Percentiles rank a stretch among this genome's conserved stretches.
phyloP scores from a whole-genome alignment of 495 filamentous ascomycete genomes.

The Aspergillus incahuasiensis region DNA sequence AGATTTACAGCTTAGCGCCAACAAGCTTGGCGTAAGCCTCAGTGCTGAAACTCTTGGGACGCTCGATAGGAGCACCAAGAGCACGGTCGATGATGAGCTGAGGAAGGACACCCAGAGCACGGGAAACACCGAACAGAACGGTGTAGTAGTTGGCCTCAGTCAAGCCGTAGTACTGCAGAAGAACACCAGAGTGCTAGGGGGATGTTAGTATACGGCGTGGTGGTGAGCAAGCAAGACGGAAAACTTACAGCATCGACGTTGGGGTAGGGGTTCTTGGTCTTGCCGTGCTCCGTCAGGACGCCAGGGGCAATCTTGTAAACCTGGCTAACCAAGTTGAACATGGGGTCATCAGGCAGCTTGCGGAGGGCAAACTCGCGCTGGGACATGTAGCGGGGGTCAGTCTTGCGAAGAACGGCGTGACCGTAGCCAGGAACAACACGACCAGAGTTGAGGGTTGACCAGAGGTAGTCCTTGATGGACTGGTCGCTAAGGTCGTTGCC shows the following conservation, averaged over 20 bases:
- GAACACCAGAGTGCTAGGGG: slow-evolving; percentile 81
- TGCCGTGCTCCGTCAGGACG: slow-evolving; percentile 97
- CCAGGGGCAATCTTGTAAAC: slow-evolving; percentile 99
- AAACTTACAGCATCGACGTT: slow-evolving; percentile 62
- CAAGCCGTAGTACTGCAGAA: slow-evolving; percentile 98
- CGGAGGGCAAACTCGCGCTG: slow-evolving; percentile 93
- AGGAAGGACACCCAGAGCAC: slow-evolving; percentile 94
- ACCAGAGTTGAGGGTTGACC: slow-evolving; percentile 91
- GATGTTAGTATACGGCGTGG: slow-evolving; percentile 18
- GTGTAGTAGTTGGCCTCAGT: slow-evolving; percentile 99
- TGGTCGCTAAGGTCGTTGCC: slow-evolving; percentile 93
- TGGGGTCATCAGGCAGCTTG: slow-evolving; percentile 89
- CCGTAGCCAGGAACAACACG: slow-evolving; percentile 97
- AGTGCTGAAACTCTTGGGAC: slow-evolving; percentile 96
- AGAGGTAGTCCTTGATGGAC: slow-evolving; percentile 95
- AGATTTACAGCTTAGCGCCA: slow-evolving; percentile 76
- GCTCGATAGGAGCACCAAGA: slow-evolving; percentile 63
- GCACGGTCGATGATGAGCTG: slow-evolving; percentile 99
- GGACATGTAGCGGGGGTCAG: slow-evolving; percentile 94
- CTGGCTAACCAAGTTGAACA: slow-evolving; percentile 99
- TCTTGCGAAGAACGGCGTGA: slow-evolving; percentile 98
- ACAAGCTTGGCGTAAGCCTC: slow-evolving; percentile 94
- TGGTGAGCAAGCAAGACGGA: slow-evolving; percentile 4
- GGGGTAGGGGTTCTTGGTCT: slow-evolving; percentile 91
- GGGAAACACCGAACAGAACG: slow-evolving; percentile 96